These are phyloP conservation scores for Penicillium paneum DNA, from an alignment of 2,329 filamentous ascomycete genomes.

Conservation along the genomic window DNA sequence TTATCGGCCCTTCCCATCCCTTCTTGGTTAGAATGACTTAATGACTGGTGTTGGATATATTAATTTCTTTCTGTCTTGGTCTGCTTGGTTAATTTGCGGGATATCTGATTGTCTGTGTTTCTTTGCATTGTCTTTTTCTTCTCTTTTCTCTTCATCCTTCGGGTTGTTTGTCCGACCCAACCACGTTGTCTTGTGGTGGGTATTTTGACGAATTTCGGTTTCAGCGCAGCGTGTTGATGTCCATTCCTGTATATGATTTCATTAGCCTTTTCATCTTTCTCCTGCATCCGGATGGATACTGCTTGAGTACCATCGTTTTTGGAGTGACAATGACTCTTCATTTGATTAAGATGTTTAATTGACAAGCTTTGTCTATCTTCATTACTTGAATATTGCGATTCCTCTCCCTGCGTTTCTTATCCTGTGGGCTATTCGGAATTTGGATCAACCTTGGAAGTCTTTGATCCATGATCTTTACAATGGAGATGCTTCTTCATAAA, in stretches of 20 bases:
- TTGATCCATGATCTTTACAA: background rate
- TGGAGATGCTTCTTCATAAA: conserved; percentile 6
- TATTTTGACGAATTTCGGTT: conserved; percentile 10
- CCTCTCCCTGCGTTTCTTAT: background rate
- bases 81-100: conserved; percentile 13
- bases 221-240: conserved; percentile 21
- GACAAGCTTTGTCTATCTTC: background rate
- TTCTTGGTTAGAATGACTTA: conserved; percentile 25
- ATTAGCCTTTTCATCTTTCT: conserved; percentile 4
- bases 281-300: conserved; percentile 9
- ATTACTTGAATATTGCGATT: background rate
- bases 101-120: conserved; percentile 15
- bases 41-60: conserved; percentile 28
- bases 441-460: background rate
- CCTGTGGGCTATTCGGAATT: background rate
- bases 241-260: conserved; percentile 20
- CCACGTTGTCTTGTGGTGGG: background rate
- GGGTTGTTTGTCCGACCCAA: conserved; percentile 3
- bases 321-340: conserved; percentile 1
- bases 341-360: conserved; percentile 10
- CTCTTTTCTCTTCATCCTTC: conserved; percentile 4
- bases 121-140: conserved; percentile 9
- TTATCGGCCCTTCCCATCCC: conserved; percentile 5
- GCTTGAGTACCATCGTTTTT: conserved; percentile 8
- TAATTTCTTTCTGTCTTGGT: background rate